phyloP scores from a whole-genome alignment of 2,329 filamentous ascomycete genomes.

The Dactylellina haptotyla region DNA sequence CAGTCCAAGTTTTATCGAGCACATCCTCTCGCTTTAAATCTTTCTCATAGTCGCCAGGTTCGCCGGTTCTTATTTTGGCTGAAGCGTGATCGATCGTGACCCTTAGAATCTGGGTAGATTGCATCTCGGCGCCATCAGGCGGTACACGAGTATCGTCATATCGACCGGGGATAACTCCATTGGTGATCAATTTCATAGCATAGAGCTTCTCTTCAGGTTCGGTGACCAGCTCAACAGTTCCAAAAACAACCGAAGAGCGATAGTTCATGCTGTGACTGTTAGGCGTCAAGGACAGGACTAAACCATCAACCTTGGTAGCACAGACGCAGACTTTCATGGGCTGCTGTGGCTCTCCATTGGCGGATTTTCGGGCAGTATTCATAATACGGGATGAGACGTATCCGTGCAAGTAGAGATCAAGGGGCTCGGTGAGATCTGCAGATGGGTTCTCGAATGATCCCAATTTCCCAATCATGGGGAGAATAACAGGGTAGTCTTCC shows the following conservation, averaged over 20 bases:
- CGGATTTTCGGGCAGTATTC: constrained; percentile 66
- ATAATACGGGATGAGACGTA: constrained; percentile 83
- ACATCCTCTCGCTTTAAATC: constrained; percentile 67
- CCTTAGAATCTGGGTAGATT: constrained; percentile 76
- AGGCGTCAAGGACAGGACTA: constrained; percentile 81
- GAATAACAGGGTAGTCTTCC: constrained; percentile 77
- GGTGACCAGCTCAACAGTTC: constrained; percentile 74
- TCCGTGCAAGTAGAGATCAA: constrained; percentile 84
- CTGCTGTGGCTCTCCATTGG: constrained; percentile 56
- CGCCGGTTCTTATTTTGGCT: constrained; percentile 76
- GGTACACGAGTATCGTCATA: constrained; percentile 77
- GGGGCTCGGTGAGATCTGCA: constrained; percentile 70
- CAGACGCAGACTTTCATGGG: constrained; percentile 76
- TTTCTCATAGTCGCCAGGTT: constrained; percentile 71
- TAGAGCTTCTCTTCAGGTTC: constrained; percentile 76
- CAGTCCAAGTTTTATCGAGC: constrained; percentile 68
- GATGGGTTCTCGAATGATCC: constrained; percentile 74
- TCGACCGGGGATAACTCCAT: constrained; percentile 74
- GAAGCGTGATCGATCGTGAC: constrained; percentile 76
- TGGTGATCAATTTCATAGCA: constrained; percentile 81
- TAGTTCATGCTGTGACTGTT: constrained; percentile 89
- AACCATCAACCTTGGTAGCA: constrained; percentile 79
- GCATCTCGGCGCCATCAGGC: constrained; percentile 77
- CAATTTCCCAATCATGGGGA: constrained; percentile 89
- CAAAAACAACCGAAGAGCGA: constrained; percentile 80